Conservation (phyloP, 352 stramenopile species). For the Globisporangium alternatum region DNA sequence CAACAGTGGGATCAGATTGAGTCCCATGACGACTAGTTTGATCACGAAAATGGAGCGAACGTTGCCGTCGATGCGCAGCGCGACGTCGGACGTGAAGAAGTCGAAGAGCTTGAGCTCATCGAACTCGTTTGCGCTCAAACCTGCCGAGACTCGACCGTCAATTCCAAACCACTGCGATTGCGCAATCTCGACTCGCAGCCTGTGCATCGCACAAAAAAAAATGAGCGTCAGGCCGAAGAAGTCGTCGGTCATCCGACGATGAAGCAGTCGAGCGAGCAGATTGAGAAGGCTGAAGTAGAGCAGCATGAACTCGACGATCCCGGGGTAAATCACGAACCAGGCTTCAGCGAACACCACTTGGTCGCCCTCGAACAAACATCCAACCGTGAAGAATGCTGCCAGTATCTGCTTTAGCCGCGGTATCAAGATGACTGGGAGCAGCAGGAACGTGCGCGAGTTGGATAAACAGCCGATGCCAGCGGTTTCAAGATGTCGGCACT, state of each 20-base stretch:
- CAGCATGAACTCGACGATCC: slow-evolving; percentile 31
- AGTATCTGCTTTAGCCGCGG: slow-evolving; percentile 12
- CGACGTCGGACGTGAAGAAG: slow-evolving; percentile 18
- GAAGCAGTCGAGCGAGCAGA: slow-evolving; percentile 31
- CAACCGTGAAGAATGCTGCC: slow-evolving; percentile 23
- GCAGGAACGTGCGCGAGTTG: neutral
- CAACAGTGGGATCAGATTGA: slow-evolving; percentile 10
- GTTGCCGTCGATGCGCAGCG: slow-evolving; percentile 18
- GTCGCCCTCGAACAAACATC: slow-evolving; percentile 22
- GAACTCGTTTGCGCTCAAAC: slow-evolving; percentile 12
- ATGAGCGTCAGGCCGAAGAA: slow-evolving; percentile 38
- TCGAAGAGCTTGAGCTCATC: slow-evolving; percentile 8
- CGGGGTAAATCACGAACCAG: slow-evolving; percentile 46
- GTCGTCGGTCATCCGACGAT: slow-evolving; percentile 32
- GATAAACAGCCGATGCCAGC: neutral
- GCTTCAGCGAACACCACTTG: slow-evolving; percentile 18
- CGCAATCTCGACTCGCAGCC: slow-evolving; percentile 17
- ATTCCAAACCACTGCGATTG: slow-evolving; percentile 15
- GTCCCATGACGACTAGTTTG: slow-evolving; percentile 14
- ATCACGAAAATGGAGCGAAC: slow-evolving; percentile 14
- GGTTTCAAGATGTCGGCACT: neutral
- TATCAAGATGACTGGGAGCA: neutral
- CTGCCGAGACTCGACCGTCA: slow-evolving; percentile 16
- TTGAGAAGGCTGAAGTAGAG: slow-evolving; percentile 37
- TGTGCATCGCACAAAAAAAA: slow-evolving; percentile 34